Base-by-base conservation (phyloP, 495 filamentous ascomycete genomes). In the Daldinia loculata region DNA sequence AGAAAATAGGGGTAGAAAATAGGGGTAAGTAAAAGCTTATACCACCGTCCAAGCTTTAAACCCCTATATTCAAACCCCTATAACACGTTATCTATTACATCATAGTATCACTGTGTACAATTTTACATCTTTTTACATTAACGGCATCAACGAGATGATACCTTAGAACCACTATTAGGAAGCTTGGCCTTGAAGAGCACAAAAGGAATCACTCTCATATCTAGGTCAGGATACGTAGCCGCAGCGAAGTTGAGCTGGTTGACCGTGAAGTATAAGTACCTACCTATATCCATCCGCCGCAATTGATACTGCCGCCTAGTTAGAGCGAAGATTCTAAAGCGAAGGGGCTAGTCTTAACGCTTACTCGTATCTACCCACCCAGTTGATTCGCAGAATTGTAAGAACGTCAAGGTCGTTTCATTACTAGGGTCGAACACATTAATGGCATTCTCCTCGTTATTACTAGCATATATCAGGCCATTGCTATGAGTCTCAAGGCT, bases 361-460 rank as follows among this genome's bases (percentile, higher is more conserved):
- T 70, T 77, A 57, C 75, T 69, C 36, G 70, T 79, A 71, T 82
- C 81, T 0, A n/a, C n/a, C n/a, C n/a, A 77, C 74, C 81, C 79
- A 82, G 34, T 79, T 70, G 60, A 81, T 80, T 15, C 80, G 69
- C 41, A 80, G 79, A 63, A 83, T 19, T 76, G 53, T 3, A 82
- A 76, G 55, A 78, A 82, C 0, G 56, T 45, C n/a, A 76, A 61
- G 1, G 76, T 66, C 0, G 76, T 80, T 3, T 77, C 82, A 48
- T 82, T 84, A 29, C 43, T 55, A 9, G 82, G 81, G 55, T 82
- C 76, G 70, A 79, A 84, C 36, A 81, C 64, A 36, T 72, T 70
- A 9, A 85, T 73, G 0, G 74, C 76, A 58, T 83, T 80, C 12
- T 76, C 79, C 41, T 79, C 71, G 50, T 74, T 75, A 14, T 79